Conservation (phyloP, 305 asterid genomes). For the Fraxinus floribunda region DNA sequence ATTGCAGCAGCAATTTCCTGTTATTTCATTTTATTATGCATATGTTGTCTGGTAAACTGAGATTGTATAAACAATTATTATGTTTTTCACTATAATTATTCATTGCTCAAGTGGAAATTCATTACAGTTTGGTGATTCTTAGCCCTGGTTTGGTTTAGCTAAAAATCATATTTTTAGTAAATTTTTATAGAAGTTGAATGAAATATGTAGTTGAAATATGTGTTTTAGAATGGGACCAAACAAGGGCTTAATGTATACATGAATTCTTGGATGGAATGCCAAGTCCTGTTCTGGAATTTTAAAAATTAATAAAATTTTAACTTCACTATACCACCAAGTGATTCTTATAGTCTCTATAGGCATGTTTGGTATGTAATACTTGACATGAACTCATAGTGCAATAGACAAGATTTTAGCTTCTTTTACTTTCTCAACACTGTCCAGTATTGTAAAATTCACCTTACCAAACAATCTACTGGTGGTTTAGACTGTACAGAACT, state of each 20-base stretch:
- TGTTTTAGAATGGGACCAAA: too few species aligned
- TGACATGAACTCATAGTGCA: background rate
- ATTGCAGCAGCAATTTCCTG: background rate
- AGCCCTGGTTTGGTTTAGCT: too few species aligned
- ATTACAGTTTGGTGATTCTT: background rate
- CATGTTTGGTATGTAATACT: background rate
- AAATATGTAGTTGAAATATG: too few species aligned
- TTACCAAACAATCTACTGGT: background rate
- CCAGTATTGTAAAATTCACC: background rate
- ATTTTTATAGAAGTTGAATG: too few species aligned
- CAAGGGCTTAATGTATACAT: background rate
- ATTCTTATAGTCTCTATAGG: background rate
- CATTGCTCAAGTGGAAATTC: background rate
- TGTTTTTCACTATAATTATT: background rate
- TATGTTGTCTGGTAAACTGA: background rate
- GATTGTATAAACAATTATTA: background rate
- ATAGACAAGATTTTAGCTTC: background rate
- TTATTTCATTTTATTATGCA: background rate
- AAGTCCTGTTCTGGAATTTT: background rate
- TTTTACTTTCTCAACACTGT: background rate
- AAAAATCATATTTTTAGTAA: too few species aligned
- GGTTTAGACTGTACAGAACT: background rate
- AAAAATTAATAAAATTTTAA: background rate
- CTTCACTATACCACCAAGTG: background rate
- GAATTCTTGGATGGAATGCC: background rate